These are phyloP conservation scores for Cyberlindnera mycetangii DNA, from an alignment of 805 yeast species.

Conservation along the genomic window DNA sequence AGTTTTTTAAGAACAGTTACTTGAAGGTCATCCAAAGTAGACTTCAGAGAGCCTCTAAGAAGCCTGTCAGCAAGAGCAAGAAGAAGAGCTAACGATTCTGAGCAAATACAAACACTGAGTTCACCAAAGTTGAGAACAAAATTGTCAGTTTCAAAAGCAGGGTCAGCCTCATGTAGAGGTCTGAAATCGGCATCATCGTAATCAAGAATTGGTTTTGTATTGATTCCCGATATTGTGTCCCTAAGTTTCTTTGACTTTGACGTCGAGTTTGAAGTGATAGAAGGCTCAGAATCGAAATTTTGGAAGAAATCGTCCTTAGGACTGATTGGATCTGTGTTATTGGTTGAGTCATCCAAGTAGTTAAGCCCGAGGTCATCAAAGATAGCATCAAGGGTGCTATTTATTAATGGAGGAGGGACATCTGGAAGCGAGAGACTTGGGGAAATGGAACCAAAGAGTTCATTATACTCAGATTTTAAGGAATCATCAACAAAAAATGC, in stretches of 20 bases:
- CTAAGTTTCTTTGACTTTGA: conserved; percentile 1
- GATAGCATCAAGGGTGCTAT: conserved; percentile 41
- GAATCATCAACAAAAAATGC: conserved; percentile 64
- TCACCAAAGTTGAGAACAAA: conserved; percentile 54
- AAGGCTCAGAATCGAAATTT: conserved; percentile 15
- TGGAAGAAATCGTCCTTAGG: conserved; percentile 15
- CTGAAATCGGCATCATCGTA: conserved; percentile 22
- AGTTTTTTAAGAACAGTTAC: conserved; percentile 50
- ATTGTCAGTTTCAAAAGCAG: conserved; percentile 49
- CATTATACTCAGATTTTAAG: conserved; percentile 47
- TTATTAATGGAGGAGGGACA: conserved; percentile 56
- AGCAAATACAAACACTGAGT: conserved; percentile 45
- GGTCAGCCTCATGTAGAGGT: conserved; percentile 29
- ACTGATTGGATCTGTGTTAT: conserved; percentile 2
- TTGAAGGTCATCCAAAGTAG: conserved; percentile 64
- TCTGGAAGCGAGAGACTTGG: conserved; percentile 65
- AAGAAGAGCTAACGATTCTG: conserved; percentile 39
- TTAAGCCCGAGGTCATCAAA: conserved; percentile 20
- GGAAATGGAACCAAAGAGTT: conserved; percentile 47
- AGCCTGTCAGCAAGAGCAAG: conserved; percentile 35
- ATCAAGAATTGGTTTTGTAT: conserved; percentile 13
- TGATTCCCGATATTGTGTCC: conserved; percentile 20
- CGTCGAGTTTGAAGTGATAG: not conserved
- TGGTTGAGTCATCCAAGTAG: conserved; percentile 3
- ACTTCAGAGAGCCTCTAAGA: conserved; percentile 39